Evolutionary conservation across 1,284 basidiomycete genomes (phyloP), one percentile per base, ranked within the genome.

Genomic region (Apiotrichum veenhuisii): DNA sequence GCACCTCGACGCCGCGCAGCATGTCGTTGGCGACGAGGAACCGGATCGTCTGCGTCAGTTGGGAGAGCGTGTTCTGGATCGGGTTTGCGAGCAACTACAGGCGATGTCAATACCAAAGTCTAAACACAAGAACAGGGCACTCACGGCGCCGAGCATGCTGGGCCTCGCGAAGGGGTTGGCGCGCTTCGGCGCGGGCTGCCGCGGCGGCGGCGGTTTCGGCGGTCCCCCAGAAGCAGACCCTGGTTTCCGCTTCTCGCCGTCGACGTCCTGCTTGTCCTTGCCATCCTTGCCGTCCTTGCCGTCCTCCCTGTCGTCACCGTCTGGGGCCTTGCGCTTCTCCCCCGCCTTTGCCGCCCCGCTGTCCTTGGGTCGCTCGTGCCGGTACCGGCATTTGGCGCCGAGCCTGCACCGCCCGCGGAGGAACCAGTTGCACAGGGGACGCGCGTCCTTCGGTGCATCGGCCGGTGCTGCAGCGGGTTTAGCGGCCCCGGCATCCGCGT

Each of bases 1-100:
- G 82, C 22, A 88, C 76, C 75, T 98, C 95, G 1, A 97, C 91
- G 47, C 84, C 83, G 46, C 82, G 78, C 17, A 98, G 79, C 78
- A 95, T 94, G 67, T 92, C 85, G 66, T 98, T 98, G 61, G 91
- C 88, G 2, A 91, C 91, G 17, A 98, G 76, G 75, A 98, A 98
- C 34, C 85, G 86, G 67, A 98, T 89, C 2, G 89, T 90, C 75
- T 98, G 95, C 0, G 92, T 91, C 2, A 98, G 80, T 73, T 96
- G 94, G 2, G 90, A 91, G 5, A 96, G 83, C 0, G 95, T 94
- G 68, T 91, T 84, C 27, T 87, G 84, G 50, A 97, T 92, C 69
- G 98, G 94, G 14, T 87, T 88, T 22, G 87, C 80, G 8, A 98
- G 82, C 14, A 75, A 58, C 72, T 75, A 44, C 10, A 18, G 15